phyloP scores from a whole-genome alignment of 1,139 yeast species.

The Suhomyces guaymorum region DNA sequence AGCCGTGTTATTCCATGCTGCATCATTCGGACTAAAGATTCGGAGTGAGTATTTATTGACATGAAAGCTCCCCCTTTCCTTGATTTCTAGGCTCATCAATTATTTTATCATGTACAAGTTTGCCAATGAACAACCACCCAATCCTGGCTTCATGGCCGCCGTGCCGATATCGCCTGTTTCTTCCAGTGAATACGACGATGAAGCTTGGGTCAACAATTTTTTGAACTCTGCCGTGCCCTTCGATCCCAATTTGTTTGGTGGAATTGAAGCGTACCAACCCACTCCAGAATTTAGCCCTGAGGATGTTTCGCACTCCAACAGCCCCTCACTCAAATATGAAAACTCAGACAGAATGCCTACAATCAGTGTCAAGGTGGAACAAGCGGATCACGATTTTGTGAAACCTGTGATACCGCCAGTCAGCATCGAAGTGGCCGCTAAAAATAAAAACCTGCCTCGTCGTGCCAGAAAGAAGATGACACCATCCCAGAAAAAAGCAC shows the following conservation, averaged over 20 bases:
- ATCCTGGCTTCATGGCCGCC: constrained; percentile 7
- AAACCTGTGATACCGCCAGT: too few relatives aligned
- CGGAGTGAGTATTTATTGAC: constrained; percentile 1
- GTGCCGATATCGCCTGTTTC: constrained; percentile 21
- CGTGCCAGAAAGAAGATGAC: constrained; percentile 61
- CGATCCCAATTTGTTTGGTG: not conserved
- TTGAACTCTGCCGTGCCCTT: constrained; percentile 12
- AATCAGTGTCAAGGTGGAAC: not conserved
- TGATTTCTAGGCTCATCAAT: not conserved
- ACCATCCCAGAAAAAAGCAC: constrained; percentile 66
- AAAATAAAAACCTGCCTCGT: constrained; percentile 46
- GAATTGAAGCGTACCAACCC: not conserved
- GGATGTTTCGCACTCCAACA: constrained; percentile 4
- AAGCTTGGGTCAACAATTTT: constrained; percentile 25
- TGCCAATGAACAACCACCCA: constrained; percentile 3
- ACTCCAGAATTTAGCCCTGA: too few relatives aligned
- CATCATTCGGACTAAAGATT: too few relatives aligned
- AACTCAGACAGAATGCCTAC: not conserved
- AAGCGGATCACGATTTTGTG: too few relatives aligned
- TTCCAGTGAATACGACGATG: constrained; percentile 13
- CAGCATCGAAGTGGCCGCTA: too few relatives aligned
- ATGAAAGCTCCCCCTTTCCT: not conserved
- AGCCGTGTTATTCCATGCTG: constrained; percentile 9
- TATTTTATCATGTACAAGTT: constrained; percentile 3
- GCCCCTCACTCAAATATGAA: constrained; percentile 7